Base-by-base conservation (phyloP, 1,284 basidiomycete genomes). In the Peniophora sp. region DNA sequence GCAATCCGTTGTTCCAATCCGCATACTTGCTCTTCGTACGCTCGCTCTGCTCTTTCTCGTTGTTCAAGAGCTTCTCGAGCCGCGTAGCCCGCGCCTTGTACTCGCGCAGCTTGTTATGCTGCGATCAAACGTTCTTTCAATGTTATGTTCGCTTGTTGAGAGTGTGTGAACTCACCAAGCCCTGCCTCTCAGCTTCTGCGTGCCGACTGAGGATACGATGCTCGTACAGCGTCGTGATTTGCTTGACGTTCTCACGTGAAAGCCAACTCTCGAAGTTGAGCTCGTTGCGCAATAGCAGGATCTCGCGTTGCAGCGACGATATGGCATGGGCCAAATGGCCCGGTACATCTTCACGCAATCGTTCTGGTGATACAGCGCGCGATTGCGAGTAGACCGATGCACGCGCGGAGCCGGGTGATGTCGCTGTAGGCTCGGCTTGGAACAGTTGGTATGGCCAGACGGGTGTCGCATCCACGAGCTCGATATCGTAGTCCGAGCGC, bases 241-340 rank as follows among this genome's bases (percentile, higher is more conserved):
- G 86, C 61, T 79, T 79, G 49, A 85, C 75, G 54, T 89, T 89
- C 65, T 90, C 81, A 56, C 85, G 72, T 53, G 85, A 82, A 41
- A 87, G 70, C 85, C 88, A 92, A 20, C 84, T 69, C 67, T 92
- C 86, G 53, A 91, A 88, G 61, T 89, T 89, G 39, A 91, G 77
- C 56, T 91, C 87, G 61, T 82, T 89, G 49, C 83, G 75, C 23
- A 92, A 68, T 34, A 90, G 66, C 5, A 90, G 64, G 2, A 87
- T 73, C 59, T 91, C 86, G 44, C 83, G 74, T 63, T 92, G 89
- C 51, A 92, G 66, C 8, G 71, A 73, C 17, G 81, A 74, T 25
- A 92, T 78, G 3, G 81, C 81, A 52, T 81, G 75, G 14, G 70
- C 70, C n/a, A 80, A 69, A 55, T 78, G 74, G 2, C 66, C 55